These are phyloP conservation scores for Alternaria rosae DNA, from an alignment of 2,329 filamentous ascomycete genomes.

Conservation along the genomic window DNA sequence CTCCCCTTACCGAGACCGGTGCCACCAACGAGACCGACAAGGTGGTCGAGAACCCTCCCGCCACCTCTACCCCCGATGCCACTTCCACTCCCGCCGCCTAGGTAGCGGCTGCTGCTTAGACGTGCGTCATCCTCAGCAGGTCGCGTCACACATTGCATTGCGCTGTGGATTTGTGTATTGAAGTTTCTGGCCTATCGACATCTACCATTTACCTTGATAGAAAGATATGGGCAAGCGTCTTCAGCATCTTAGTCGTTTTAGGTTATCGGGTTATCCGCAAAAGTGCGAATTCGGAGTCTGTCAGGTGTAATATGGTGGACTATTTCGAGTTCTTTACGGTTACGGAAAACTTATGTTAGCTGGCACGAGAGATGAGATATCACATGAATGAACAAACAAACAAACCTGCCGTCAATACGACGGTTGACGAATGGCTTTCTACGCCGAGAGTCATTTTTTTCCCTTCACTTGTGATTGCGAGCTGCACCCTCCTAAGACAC, in stretches of 20 bases:
- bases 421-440: neutral
- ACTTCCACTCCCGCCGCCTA: conserved; percentile 45
- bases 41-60: conserved; percentile 30
- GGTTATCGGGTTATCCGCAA: conserved; percentile 37
- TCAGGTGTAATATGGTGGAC: conserved; percentile 40
- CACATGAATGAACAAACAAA: conserved; percentile 16
- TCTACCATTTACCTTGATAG: conserved; percentile 42
- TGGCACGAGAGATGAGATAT: conserved; percentile 29
- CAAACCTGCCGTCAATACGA: conserved; percentile 3
- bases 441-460: too few relatives aligned
- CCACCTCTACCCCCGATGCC: conserved; percentile 42
- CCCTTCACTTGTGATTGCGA: neutral
- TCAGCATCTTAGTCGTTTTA: conserved; percentile 39
- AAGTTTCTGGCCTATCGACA: conserved; percentile 32
- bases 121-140: conserved; percentile 14
- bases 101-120: conserved; percentile 34
- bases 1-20: conserved; percentile 42
- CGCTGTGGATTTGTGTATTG: conserved; percentile 34
- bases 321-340: conserved; percentile 27
- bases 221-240: conserved; percentile 37
- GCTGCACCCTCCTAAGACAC: neutral
- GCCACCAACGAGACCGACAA: conserved; percentile 29
- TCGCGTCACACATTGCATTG: conserved; percentile 31
- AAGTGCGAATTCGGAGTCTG: conserved; percentile 43
- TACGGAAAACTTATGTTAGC: conserved; percentile 33